A percentile compares a stretch with the other conserved stretches of the same genome.
Conservation (phyloP, 140 eudicot species). For the Erigeron philadelphicus region DNA sequence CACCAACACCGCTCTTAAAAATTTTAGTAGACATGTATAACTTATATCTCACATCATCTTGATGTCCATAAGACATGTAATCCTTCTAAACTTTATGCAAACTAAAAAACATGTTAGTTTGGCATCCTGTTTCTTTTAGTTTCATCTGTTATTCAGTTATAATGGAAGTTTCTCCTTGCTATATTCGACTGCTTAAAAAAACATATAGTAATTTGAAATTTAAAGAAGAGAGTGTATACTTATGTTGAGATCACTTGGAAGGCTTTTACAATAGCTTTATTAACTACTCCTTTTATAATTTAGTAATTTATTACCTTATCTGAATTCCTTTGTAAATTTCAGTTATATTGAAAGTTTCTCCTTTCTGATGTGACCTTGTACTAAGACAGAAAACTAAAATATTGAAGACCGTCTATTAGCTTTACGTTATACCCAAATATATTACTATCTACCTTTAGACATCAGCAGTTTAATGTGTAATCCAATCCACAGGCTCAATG, state of each 20-base stretch:
- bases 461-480: neutral
- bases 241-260: neutral
- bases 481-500: neutral
- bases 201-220: neutral
- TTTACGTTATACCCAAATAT: neutral
- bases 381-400: neutral
- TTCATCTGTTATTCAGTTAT: no score
- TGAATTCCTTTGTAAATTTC: neutral
- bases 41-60: neutral
- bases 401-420: neutral
- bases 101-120: no score
- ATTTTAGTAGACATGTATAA: neutral
- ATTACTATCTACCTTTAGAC: neutral
- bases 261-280: neutral
- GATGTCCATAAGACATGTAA: neutral
- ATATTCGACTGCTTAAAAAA: neutral
- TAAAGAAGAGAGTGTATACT: neutral
- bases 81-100: no score
- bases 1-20: neutral
- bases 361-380: neutral
- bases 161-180: no score
- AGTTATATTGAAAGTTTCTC: no score
- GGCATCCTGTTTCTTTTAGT: no score
- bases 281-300: neutral
- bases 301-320: neutral